Evolutionary conservation across 768 basidiomycete species (phyloP).

Genomic region (Russula sp.): DNA sequence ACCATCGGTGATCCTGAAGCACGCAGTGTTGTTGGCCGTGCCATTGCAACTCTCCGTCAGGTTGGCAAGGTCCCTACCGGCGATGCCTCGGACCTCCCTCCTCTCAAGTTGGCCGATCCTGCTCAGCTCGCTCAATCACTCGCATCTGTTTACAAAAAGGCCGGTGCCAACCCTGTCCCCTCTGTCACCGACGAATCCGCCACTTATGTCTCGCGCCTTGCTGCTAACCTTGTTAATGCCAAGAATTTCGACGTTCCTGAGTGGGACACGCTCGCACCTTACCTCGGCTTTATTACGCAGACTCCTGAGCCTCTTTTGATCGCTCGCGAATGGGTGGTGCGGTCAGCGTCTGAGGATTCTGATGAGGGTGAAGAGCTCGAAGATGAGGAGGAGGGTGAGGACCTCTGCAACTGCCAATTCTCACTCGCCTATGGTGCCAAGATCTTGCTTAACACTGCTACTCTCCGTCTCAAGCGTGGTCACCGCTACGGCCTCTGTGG

Average conservation of each 20-base stretch:
- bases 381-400: constrained; percentile 97
- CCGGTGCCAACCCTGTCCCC: constrained; percentile 49
- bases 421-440: constrained; percentile 98
- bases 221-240: constrained; percentile 77
- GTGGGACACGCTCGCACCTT: constrained; percentile 79
- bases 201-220: constrained; percentile 70
- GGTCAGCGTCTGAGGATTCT: constrained; percentile 71
- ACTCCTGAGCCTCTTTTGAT: constrained; percentile 60
- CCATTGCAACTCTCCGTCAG: constrained; percentile 92
- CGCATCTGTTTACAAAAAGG: constrained; percentile 79
- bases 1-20: constrained; percentile 98
- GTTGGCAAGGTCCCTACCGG: constrained; percentile 85
- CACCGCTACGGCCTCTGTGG: constrained; percentile 98
- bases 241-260: constrained; percentile 89
- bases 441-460: constrained; percentile 94
- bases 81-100: constrained; percentile 89
- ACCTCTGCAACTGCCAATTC: constrained; percentile 98
- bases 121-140: constrained; percentile 59
- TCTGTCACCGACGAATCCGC: constrained; percentile 50
- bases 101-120: constrained; percentile 70
- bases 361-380: constrained; percentile 63
- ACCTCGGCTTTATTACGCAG: constrained; percentile 58
- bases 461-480: constrained; percentile 94
- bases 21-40: constrained; percentile 82
- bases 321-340: constrained; percentile 82